These are phyloP conservation scores for Coemansia sp. DNA, from an alignment of 192 early-diverging fungal genomes.

Conservation along the genomic window DNA sequence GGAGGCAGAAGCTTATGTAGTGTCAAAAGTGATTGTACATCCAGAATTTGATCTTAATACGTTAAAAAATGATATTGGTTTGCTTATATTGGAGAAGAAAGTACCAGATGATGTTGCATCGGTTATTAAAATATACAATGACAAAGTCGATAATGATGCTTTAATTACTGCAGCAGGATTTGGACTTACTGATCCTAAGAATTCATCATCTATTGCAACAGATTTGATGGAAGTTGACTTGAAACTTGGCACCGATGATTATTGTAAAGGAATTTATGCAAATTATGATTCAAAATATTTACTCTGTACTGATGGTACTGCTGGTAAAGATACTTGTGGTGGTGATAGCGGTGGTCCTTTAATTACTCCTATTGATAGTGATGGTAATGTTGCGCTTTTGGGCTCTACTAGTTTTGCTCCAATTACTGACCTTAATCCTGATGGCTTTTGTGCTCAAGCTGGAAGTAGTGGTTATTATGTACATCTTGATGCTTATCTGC, in stretches of 20 bases:
- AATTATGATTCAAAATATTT: conserved; percentile 13
- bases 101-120: conserved; percentile 19
- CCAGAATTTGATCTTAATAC: conserved; percentile 13
- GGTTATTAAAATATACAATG: conserved; percentile 19
- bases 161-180: conserved; percentile 29
- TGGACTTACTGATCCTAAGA: conserved; percentile 22
- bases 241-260: conserved; percentile 13
- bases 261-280: conserved; percentile 13
- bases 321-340: conserved; percentile 45
- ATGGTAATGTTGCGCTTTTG: conserved; percentile 7
- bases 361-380: conserved; percentile 6
- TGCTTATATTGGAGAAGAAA: conserved; percentile 24
- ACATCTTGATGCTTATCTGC: conserved; percentile 23
- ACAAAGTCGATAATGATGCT: neutral
- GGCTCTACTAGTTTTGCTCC: conserved; percentile 41
- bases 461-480: conserved; percentile 37
- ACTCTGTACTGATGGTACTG: conserved; percentile 40
- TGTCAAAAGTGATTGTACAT: conserved; percentile 12
- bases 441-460: conserved; percentile 32
- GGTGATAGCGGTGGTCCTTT: conserved; percentile 55
- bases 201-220: conserved; percentile 6
- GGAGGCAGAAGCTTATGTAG: conserved; percentile 12
- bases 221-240: conserved; percentile 30
- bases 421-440: conserved; percentile 17
- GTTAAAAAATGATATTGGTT: conserved; percentile 32